These are phyloP conservation scores for Ramichloridium luteum DNA, from an alignment of 2,329 filamentous ascomycete species.

Conservation along the genomic window DNA sequence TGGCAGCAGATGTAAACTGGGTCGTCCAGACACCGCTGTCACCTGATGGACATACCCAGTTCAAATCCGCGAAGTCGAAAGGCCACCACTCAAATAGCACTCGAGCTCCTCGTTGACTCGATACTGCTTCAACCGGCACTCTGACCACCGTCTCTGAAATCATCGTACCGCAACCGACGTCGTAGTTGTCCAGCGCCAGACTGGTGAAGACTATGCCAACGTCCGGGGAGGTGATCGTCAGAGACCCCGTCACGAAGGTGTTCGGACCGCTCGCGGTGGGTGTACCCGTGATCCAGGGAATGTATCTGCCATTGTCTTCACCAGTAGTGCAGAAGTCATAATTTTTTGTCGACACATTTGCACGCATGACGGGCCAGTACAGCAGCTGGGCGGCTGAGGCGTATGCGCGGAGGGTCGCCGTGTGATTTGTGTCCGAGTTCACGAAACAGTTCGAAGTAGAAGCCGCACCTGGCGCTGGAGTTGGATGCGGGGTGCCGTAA, in stretches of 20 bases:
- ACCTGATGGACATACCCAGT: slow-evolving; percentile 12
- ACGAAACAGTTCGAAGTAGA: not conserved
- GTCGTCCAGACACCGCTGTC: slow-evolving; percentile 10
- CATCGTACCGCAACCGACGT: slow-evolving; percentile 15
- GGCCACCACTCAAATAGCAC: slow-evolving; percentile 7
- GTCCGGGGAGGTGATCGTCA: slow-evolving; percentile 16
- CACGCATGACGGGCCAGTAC: slow-evolving; percentile 15
- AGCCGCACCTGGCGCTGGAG: not conserved
- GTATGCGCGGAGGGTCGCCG: too few species aligned
- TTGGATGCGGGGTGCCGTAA: too few species aligned
- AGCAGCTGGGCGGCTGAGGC: slow-evolving; percentile 12
- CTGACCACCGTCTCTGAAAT: slow-evolving; percentile 13
- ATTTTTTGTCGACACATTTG: slow-evolving; percentile 3
- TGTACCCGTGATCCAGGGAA: slow-evolving; percentile 7
- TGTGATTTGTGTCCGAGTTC: too few species aligned
- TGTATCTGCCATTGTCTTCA: too few species aligned
- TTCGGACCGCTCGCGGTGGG: slow-evolving; percentile 10
- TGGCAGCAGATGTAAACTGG: slow-evolving; percentile 9
- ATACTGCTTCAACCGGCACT: slow-evolving; percentile 11
- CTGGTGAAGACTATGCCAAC: slow-evolving; percentile 11
- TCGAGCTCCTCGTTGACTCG: slow-evolving; percentile 12
- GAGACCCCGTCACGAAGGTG: slow-evolving; percentile 14
- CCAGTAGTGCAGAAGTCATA: slow-evolving; percentile 8
- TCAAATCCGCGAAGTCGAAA: slow-evolving; percentile 16
- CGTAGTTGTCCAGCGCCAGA: slow-evolving; percentile 11